Percentiles rank a stretch among this genome's conserved stretches.
Evolutionary conservation across 2,329 filamentous ascomycete species (phyloP).

Genomic region (Xylariaceae sp.): DNA sequence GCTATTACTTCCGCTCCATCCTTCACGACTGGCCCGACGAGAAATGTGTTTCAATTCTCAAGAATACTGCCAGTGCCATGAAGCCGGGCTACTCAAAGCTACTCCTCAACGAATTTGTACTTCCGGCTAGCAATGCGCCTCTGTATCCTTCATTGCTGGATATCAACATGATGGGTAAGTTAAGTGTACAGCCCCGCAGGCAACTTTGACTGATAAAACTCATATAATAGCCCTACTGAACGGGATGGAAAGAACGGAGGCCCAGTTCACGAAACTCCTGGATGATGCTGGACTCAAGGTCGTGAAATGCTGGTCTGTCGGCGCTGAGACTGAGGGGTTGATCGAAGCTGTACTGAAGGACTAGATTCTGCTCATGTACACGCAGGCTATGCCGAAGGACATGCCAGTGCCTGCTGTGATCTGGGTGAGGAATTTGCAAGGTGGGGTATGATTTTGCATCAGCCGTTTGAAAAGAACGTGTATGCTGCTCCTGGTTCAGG

Average conservation of each 20-base stretch:
- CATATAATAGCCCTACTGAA: conserved; percentile 16
- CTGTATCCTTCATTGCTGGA: conserved; percentile 28
- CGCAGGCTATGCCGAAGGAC: too few relatives aligned
- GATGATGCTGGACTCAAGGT: conserved; percentile 23
- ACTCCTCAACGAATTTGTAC: conserved; percentile 30
- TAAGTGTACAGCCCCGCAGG: too few relatives aligned
- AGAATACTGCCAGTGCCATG: conserved; percentile 18
- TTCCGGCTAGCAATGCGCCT: conserved; percentile 22
- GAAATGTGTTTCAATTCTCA: conserved; percentile 20
- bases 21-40: conserved; percentile 28
- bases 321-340: conserved; percentile 4
- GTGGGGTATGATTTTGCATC: too few relatives aligned
- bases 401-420: too few relatives aligned
- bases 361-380: neutral
- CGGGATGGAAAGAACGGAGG: conserved; percentile 30
- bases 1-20: conserved; percentile 23
- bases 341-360: conserved; percentile 6
- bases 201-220: neutral
- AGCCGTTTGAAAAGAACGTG: too few relatives aligned
- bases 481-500: too few relatives aligned
- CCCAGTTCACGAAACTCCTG: conserved; percentile 28
- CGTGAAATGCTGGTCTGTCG: conserved; percentile 7
- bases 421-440: too few relatives aligned
- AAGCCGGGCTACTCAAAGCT: conserved; percentile 27
- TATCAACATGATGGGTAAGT: conserved; percentile 30